phyloP scores from a whole-genome alignment of 441 rosid species.

The Heliophila coronopifolia region DNA sequence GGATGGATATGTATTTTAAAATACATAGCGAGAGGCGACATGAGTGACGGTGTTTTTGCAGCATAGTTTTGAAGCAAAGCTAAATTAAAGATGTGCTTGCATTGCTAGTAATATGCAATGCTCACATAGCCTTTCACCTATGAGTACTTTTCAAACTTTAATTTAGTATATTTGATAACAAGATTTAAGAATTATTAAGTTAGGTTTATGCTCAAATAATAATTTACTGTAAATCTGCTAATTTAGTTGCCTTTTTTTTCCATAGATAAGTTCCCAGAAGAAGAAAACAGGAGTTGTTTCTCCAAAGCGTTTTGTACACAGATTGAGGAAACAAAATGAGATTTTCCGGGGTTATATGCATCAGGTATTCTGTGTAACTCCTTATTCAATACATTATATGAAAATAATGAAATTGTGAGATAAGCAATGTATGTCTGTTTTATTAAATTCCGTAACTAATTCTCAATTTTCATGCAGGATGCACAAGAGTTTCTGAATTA shows the following conservation, averaged over 20 bases:
- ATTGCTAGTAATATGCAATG: no score
- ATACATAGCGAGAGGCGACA: no score
- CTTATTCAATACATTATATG: not conserved
- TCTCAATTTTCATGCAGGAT: constrained; percentile 57
- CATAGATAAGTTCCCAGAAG: constrained; percentile 91
- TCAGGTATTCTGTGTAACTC: constrained; percentile 46
- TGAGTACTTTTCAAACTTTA: no score
- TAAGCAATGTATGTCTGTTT: not conserved
- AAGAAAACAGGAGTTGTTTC: constrained; percentile 98
- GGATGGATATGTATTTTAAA: not conserved
- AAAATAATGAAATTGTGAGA: not conserved
- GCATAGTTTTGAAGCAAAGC: no score
- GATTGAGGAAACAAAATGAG: constrained; percentile 97
- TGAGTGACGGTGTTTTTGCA: no score
- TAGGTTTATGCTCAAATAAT: no score
- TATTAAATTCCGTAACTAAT: not conserved
- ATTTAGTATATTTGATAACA: no score
- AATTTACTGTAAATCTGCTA: no score
- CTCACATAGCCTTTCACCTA: no score
- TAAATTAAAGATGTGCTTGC: no score
- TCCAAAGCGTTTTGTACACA: constrained; percentile 93
- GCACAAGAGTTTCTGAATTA: constrained; percentile 94
- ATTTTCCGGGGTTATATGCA: constrained; percentile 98
- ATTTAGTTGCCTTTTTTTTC: not conserved
- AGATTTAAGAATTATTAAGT: no score